Evolutionary conservation across 2,329 filamentous ascomycete species (phyloP).

Genomic region (Bisporella sp.): DNA sequence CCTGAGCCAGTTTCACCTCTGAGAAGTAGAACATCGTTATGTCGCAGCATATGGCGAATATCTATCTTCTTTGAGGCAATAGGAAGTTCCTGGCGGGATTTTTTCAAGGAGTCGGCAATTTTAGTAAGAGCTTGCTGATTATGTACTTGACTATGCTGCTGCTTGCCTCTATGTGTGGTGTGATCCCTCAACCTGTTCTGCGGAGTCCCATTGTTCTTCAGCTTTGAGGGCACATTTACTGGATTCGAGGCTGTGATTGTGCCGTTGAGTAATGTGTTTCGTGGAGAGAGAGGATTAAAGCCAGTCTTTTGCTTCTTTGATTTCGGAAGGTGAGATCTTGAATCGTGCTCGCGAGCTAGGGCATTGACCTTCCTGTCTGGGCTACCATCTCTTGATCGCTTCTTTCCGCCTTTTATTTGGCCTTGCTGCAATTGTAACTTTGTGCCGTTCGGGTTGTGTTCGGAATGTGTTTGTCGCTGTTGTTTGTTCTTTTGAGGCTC

Average conservation of each 20-base stretch:
- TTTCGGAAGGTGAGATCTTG: not conserved
- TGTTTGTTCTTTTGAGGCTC: conserved; percentile 17
- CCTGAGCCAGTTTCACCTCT: conserved; percentile 94
- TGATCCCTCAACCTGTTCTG: not conserved
- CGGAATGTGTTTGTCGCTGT: not conserved
- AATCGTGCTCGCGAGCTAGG: not conserved
- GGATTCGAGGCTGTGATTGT: not conserved
- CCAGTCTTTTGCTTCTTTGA: not conserved
- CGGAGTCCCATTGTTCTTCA: not conserved
- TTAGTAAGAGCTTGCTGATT: conserved; percentile 12
- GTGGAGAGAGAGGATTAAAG: not conserved
- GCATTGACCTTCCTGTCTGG: conserved; percentile 26
- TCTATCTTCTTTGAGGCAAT: conserved; percentile 24
- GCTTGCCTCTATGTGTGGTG: conserved; percentile 3
- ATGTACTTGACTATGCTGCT: not conserved
- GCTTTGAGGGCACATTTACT: not conserved
- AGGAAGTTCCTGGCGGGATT: conserved; percentile 21
- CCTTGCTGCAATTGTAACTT: not conserved
- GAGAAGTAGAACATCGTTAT: conserved; percentile 66
- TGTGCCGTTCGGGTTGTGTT: too few relatives aligned
- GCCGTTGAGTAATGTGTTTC: not conserved
- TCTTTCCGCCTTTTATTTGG: conserved; percentile 5
- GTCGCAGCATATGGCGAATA: conserved; percentile 21
- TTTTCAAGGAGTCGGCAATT: conserved; percentile 15
- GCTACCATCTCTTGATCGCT: conserved; percentile 16